A percentile compares a stretch with the other conserved stretches of the same genome.
Conservation (phyloP, 2,329 filamentous ascomycete genomes). For the Talaromyces sp. region DNA sequence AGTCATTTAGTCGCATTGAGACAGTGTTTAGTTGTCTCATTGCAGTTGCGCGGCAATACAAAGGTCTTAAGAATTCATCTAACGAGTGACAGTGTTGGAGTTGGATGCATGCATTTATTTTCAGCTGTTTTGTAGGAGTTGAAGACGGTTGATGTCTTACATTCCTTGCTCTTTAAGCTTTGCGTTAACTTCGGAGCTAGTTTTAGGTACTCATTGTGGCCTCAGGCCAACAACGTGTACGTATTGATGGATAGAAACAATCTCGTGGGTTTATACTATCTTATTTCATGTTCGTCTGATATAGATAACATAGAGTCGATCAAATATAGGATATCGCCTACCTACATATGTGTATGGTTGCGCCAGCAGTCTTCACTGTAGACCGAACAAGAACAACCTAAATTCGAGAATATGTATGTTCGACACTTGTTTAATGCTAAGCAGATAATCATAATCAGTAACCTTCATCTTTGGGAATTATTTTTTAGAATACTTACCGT, state of each 20-base stretch:
- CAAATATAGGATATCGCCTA: not conserved
- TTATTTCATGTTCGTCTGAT: not conserved
- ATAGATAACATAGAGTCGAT: not conserved
- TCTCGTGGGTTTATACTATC: no score
- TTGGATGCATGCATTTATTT: not conserved
- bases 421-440: not conserved
- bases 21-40: not conserved
- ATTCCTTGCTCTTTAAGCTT: not conserved
- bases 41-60: not conserved
- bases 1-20: not conserved
- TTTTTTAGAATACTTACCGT: slow-evolving; percentile 24
- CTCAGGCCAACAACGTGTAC: not conserved
- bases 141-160: not conserved
- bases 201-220: not conserved
- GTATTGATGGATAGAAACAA: not conserved
- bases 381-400: not conserved
- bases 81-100: not conserved
- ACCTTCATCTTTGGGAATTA: not conserved
- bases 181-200: no score
- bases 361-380: no score
- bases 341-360: not conserved
- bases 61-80: not conserved
- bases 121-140: not conserved
- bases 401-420: not conserved
- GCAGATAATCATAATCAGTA: not conserved